Percentiles rank a stretch among this genome's conserved stretches.
Conservation (phyloP, 2,329 filamentous ascomycete species). For the Nigrospora oryzae region DNA sequence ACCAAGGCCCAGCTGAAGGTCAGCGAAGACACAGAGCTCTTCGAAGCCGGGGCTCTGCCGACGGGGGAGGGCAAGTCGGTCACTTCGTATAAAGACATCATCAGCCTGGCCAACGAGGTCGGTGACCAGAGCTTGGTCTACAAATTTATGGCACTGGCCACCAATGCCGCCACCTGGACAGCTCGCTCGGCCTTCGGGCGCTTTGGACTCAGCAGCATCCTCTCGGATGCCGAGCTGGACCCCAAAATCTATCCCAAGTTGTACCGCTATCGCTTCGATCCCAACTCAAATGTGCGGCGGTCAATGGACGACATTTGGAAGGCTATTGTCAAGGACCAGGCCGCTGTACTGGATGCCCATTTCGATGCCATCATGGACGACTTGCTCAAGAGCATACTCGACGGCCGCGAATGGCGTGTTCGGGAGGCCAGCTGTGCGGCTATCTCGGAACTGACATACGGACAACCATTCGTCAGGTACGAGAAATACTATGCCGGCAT, state of each 20-base stretch:
- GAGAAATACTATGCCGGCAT: conserved; percentile 78
- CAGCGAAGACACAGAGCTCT: conserved; percentile 83
- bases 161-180: conserved; percentile 94
- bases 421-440: conserved; percentile 89
- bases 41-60: conserved; percentile 81
- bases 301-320: conserved; percentile 99
- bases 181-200: conserved; percentile 93
- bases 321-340: conserved; percentile 83
- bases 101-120: conserved; percentile 90
- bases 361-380: conserved; percentile 89
- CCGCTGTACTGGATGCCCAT: conserved; percentile 65
- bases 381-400: conserved; percentile 71
- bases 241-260: conserved; percentile 94
- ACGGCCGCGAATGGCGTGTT: conserved; percentile 83
- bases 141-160: conserved; percentile 95
- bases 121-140: conserved; percentile 95
- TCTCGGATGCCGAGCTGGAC: conserved; percentile 81
- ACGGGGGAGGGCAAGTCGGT: conserved; percentile 85
- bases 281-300: conserved; percentile 81
- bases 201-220: conserved; percentile 84
- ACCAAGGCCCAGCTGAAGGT: conserved; percentile 70
- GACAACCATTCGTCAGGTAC: conserved; percentile 67
- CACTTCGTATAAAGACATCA: conserved; percentile 96
- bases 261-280: conserved; percentile 90
- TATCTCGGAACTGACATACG: conserved; percentile 79